Conservation (phyloP, 1,284 basidiomycete species). For the Lignosus rhinocerotis region DNA sequence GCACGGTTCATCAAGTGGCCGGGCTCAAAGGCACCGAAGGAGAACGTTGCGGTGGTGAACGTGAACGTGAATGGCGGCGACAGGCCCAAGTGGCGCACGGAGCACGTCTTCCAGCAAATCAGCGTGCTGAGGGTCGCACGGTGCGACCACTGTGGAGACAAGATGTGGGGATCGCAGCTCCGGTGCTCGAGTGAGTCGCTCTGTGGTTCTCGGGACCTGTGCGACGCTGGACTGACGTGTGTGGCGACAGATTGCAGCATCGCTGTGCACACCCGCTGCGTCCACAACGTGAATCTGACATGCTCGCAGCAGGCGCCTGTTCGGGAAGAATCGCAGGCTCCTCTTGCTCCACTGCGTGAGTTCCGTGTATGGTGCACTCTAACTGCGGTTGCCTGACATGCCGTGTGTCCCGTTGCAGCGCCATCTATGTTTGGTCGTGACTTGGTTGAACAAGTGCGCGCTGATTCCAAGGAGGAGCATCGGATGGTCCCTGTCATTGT, state of each 20-base stretch:
- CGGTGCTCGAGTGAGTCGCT: constrained; percentile 76
- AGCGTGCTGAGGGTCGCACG: constrained; percentile 87
- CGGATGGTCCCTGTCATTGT: constrained; percentile 85
- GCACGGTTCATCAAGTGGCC: constrained; percentile 69
- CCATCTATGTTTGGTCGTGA: constrained; percentile 92
- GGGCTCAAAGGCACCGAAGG: constrained; percentile 37
- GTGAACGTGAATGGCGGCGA: constrained; percentile 22
- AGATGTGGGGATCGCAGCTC: constrained; percentile 96
- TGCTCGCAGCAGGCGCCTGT: constrained; percentile 53
- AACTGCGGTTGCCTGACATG: neutral
- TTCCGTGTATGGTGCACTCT: constrained; percentile 14
- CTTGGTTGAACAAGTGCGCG: constrained; percentile 78
- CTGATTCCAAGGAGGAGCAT: constrained; percentile 65
- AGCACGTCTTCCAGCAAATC: constrained; percentile 88
- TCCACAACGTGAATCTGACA: constrained; percentile 54
- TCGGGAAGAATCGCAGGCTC: constrained; percentile 35
- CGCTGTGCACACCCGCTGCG: constrained; percentile 75
- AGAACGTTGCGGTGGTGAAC: constrained; percentile 22
- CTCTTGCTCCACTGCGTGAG: constrained; percentile 52
- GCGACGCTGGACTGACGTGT: constrained; percentile 1
- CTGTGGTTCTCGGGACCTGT: neutral
- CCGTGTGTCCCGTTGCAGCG: constrained; percentile 40
- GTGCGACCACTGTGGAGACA: constrained; percentile 96
- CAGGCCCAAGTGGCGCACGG: constrained; percentile 44
- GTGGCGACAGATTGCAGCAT: constrained; percentile 58